Conservation (phyloP, 192 early-diverging fungal species). For the Endogone sp. region DNA sequence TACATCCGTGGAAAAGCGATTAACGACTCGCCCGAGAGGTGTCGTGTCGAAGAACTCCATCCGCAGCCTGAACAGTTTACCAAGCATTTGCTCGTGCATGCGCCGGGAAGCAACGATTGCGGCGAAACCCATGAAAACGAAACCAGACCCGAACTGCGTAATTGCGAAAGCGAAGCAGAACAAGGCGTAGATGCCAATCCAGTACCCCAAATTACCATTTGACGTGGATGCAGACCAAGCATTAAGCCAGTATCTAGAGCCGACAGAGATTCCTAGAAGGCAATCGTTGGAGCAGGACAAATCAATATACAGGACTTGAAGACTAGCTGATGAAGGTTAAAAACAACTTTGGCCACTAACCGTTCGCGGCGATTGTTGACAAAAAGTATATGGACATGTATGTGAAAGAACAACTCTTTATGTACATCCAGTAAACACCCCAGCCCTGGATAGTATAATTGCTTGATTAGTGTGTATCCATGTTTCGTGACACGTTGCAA, state of each 20-base stretch:
- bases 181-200: not conserved
- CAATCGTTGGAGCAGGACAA: too few relatives aligned
- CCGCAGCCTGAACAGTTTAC: slow-evolving; percentile 35
- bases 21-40: slow-evolving; percentile 57
- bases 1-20: slow-evolving; percentile 73
- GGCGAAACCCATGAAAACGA: slow-evolving; percentile 10
- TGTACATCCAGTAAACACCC: too few relatives aligned
- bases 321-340: too few relatives aligned
- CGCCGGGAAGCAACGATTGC: slow-evolving; percentile 22
- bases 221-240: not conserved
- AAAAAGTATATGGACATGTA: too few relatives aligned
- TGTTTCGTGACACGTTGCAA: too few relatives aligned
- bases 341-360: too few relatives aligned
- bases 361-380: too few relatives aligned
- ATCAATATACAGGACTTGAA: too few relatives aligned
- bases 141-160: slow-evolving; percentile 10
- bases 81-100: slow-evolving; percentile 18
- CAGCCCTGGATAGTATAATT: too few relatives aligned
- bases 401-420: too few relatives aligned
- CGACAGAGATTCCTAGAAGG: too few relatives aligned
- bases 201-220: not conserved
- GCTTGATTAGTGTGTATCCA: too few relatives aligned
- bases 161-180: slow-evolving; percentile 8
- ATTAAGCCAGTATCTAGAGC: not conserved
- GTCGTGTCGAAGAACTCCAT: slow-evolving; percentile 3